Percentiles rank a stretch among this genome's conserved stretches.
Conservation (phyloP, 1,139 yeast genomes). For the Geotrichum carabidarum region DNA sequence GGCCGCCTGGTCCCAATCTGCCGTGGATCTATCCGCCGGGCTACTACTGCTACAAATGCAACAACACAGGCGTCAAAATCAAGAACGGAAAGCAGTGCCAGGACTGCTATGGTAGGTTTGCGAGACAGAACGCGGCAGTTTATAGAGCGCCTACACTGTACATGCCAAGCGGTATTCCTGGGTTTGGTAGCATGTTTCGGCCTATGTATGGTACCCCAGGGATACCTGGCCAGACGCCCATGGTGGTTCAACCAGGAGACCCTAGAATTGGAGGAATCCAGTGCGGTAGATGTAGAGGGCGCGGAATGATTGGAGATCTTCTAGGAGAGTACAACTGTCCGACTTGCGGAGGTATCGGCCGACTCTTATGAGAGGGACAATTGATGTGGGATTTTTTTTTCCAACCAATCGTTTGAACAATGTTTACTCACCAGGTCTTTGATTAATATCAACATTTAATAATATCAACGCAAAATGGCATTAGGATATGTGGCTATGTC, state of each 20-base stretch:
- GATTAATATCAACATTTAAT: background rate
- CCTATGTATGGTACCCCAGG: too few relatives aligned
- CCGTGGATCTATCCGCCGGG: slow-evolving; percentile 69
- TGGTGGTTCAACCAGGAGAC: slow-evolving; percentile 17
- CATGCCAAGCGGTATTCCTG: background rate
- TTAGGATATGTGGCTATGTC: background rate
- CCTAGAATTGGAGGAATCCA: slow-evolving; percentile 63
- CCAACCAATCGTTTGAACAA: too few relatives aligned
- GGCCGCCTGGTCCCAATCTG: slow-evolving; percentile 33
- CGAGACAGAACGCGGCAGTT: slow-evolving; percentile 34
- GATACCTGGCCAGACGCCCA: background rate
- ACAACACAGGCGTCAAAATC: slow-evolving; percentile 65
- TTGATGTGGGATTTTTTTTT: too few relatives aligned
- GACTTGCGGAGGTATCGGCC: slow-evolving; percentile 63
- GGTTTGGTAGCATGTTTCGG: too few relatives aligned
- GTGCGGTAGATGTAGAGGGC: slow-evolving; percentile 75
- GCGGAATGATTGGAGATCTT: slow-evolving; percentile 48
- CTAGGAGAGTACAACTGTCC: slow-evolving; percentile 30
- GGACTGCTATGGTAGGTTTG: slow-evolving; percentile 66
- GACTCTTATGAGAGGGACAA: slow-evolving; percentile 36
- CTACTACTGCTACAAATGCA: slow-evolving; percentile 62
- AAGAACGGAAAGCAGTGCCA: slow-evolving; percentile 65
- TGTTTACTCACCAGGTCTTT: too few relatives aligned
- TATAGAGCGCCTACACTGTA: background rate
- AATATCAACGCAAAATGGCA: background rate